Conservation (phyloP, 139 green algal species). For the Penium margaritaceum region DNA sequence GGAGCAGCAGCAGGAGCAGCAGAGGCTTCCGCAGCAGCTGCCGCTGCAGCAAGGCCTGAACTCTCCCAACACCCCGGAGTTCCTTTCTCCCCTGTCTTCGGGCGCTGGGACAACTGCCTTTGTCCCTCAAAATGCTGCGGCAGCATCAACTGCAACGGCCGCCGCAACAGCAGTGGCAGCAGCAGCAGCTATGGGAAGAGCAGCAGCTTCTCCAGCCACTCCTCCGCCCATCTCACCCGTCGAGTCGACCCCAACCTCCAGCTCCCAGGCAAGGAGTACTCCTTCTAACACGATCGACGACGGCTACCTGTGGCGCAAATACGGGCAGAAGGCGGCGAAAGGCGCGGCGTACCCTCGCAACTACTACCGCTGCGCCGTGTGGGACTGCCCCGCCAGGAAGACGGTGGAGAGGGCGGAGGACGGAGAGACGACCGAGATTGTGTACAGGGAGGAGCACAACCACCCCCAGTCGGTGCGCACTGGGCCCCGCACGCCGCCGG, state of each 20-base stretch:
- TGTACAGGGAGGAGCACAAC: slow-evolving; percentile 41
- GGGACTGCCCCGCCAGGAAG: slow-evolving; percentile 42
- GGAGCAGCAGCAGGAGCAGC: not conserved
- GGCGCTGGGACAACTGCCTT: not conserved
- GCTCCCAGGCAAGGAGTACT: too few species aligned
- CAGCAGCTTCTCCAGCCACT: not conserved
- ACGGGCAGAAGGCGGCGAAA: slow-evolving; percentile 52
- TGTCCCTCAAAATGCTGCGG: not conserved
- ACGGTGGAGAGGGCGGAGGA: slow-evolving; percentile 34
- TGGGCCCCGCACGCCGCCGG: too few species aligned
- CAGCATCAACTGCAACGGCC: not conserved
- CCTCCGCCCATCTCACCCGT: too few species aligned
- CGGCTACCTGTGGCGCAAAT: slow-evolving; percentile 52
- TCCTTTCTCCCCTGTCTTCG: not conserved
- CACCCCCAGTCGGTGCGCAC: too few species aligned
- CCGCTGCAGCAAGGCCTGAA: not conserved
- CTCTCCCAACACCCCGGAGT: not conserved
- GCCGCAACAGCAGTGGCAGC: not conserved
- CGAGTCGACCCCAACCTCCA: too few species aligned
- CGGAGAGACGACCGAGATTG: not conserved
- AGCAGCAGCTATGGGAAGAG: not conserved
- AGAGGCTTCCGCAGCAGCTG: not conserved
- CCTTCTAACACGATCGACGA: slow-evolving; percentile 31
- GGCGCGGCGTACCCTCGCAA: slow-evolving; percentile 32
- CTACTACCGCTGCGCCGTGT: slow-evolving; percentile 48